Percentiles rank a stretch among this genome's conserved stretches.
Conservation (phyloP, 306 rosid species). For the Crataegus laevigata region DNA sequence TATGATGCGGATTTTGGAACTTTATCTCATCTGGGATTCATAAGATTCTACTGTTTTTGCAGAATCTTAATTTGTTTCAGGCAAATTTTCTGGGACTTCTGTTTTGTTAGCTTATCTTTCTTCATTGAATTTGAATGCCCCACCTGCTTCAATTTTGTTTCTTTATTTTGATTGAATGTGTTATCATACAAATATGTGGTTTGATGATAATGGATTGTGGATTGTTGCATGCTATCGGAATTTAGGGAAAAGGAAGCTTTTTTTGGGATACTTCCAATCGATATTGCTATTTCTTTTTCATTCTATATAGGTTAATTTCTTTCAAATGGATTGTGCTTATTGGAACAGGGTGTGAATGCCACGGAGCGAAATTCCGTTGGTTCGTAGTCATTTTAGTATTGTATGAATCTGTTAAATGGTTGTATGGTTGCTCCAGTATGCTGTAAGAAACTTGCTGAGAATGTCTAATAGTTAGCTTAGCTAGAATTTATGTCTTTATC, state of each 20-base stretch:
- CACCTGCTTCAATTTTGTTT: slow-evolving; percentile 21
- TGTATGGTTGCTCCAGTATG: slow-evolving; percentile 3
- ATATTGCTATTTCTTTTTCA: slow-evolving; percentile 3
- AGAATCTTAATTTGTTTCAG: slow-evolving; percentile 35
- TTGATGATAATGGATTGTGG: slow-evolving; percentile 17
- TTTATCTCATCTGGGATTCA: slow-evolving; percentile 47
- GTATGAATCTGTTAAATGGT: not conserved
- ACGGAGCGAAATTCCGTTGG: not conserved
- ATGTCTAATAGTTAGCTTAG: not conserved
- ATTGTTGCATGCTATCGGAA: slow-evolving; percentile 11
- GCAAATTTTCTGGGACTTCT: slow-evolving; percentile 29
- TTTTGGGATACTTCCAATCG: slow-evolving; percentile 5
- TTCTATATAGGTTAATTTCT: not conserved
- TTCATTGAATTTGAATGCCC: slow-evolving; percentile 6
- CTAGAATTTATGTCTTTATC: not conserved
- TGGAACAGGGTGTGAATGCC: not conserved
- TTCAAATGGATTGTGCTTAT: slow-evolving; percentile 1
- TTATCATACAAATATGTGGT: not conserved
- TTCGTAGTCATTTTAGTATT: not conserved
- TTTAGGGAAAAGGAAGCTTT: slow-evolving; percentile 10
- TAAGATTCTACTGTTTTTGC: slow-evolving; percentile 29
- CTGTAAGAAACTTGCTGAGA: not conserved
- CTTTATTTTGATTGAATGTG: slow-evolving; percentile 17
- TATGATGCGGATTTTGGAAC: slow-evolving; percentile 18
- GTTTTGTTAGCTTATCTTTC: not conserved